Percentiles rank a stretch among this genome's conserved stretches.
These are phyloP conservation scores for Calocera viscosa DNA, from an alignment of 768 basidiomycete species.

Conservation along the genomic window DNA sequence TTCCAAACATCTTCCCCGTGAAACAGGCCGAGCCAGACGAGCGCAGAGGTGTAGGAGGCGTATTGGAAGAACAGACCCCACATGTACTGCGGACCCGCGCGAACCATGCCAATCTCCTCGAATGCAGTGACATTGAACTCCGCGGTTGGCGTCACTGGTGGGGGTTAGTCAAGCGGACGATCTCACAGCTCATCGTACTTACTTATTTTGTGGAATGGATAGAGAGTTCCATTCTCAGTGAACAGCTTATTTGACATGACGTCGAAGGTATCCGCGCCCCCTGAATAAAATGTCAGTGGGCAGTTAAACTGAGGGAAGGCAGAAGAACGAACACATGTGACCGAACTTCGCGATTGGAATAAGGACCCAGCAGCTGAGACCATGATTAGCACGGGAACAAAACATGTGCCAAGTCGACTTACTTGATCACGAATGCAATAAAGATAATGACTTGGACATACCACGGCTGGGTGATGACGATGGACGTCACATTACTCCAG, in stretches of 20 bases:
- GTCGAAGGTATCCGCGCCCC: constrained; percentile 2
- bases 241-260: constrained; percentile 6
- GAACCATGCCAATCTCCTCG: constrained; percentile 5
- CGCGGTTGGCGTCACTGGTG: background rate
- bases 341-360: constrained; percentile 6
- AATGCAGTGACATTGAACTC: background rate
- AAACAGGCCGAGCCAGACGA: background rate
- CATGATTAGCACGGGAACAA: background rate
- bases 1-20: background rate
- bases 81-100: constrained; percentile 4
- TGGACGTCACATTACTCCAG: constrained; percentile 1
- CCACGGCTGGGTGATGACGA: background rate
- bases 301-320: background rate
- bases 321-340: background rate
- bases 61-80: constrained; percentile 8
- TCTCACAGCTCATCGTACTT: background rate
- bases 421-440: background rate
- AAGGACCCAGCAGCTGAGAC: background rate
- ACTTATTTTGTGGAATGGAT: constrained; percentile 4
- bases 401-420: background rate
- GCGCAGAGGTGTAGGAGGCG: background rate
- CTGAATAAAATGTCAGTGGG: background rate
- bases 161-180: background rate
- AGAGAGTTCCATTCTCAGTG: background rate
- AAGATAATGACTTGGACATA: background rate